A percentile compares a stretch with the other conserved stretches of the same genome.
phyloP scores from a whole-genome alignment of 192 early-diverging fungal species.

The Physocladia obscura region DNA sequence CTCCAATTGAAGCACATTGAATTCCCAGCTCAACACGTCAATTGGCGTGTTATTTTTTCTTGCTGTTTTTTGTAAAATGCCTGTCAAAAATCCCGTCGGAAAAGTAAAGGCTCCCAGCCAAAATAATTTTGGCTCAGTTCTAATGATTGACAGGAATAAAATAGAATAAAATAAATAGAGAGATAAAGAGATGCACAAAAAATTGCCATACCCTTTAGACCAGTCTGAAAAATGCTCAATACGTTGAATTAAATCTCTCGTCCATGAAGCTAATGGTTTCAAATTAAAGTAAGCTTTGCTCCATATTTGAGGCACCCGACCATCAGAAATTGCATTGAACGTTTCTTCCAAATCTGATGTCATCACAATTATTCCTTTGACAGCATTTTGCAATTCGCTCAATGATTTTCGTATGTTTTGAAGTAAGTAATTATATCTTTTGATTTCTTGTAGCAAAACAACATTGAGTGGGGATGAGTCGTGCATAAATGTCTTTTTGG shows the following conservation, averaged over 20 bases:
- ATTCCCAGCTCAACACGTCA: conserved; percentile 60
- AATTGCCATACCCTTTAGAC: conserved; percentile 55
- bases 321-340: conserved; percentile 51
- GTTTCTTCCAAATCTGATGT: conserved; percentile 61
- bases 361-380: conserved; percentile 67
- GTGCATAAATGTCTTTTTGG: conserved; percentile 46
- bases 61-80: conserved; percentile 60
- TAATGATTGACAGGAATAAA: background rate
- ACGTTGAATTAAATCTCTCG: conserved; percentile 49
- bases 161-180: background rate
- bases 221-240: conserved; percentile 63
- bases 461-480: conserved; percentile 59
- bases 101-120: conserved; percentile 62
- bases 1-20: conserved; percentile 58
- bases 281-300: conserved; percentile 53
- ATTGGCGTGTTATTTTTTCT: conserved; percentile 57
- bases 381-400: conserved; percentile 55
- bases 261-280: conserved; percentile 57
- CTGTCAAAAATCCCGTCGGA: conserved; percentile 61
- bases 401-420: conserved; percentile 47
- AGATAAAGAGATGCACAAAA: background rate
- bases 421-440: conserved; percentile 54
- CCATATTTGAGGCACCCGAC: conserved; percentile 61
- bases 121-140: conserved; percentile 51
- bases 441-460: conserved; percentile 59